Evolutionary conservation across 345 rosid genomes (phyloP).

Genomic region (Citrus hindsii): DNA sequence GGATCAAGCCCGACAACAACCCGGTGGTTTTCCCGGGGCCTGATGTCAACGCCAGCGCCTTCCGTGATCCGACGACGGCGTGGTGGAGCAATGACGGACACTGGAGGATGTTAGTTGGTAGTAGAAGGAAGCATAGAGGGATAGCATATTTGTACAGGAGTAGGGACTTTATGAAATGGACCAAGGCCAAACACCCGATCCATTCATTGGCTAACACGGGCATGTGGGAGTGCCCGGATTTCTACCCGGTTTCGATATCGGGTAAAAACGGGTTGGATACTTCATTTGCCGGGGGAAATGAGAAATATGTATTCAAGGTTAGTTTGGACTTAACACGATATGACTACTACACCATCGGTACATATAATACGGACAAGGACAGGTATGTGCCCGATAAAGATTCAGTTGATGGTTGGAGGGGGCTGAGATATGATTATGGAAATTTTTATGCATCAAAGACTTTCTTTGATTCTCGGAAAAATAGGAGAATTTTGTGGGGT

Average conservation of each 20-base stretch:
- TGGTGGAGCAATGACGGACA: conserved; percentile 55
- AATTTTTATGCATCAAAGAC: conserved; percentile 88
- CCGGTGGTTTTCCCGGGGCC: conserved; percentile 49
- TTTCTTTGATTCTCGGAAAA: conserved; percentile 52
- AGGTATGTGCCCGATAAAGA: conserved; percentile 51
- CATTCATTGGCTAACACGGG: conserved; percentile 50
- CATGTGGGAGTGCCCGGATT: conserved; percentile 98
- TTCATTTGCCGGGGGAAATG: conserved; percentile 14
- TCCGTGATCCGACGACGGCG: conserved; percentile 92
- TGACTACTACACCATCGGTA: conserved; percentile 75
- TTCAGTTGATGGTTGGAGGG: conserved; percentile 67
- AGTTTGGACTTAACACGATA: conserved; percentile 70
- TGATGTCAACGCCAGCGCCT: conserved; percentile 59
- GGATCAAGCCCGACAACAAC: conserved; percentile 79
- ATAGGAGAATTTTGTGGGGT: conserved; percentile 68
- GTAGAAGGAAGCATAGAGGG: conserved; percentile 51
- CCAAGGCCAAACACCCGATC: conserved; percentile 61
- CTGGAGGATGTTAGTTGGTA: conserved; percentile 64
- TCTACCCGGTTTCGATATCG: conserved; percentile 51
- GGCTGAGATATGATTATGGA: conserved; percentile 74
- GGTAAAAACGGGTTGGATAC: conserved; percentile 52
- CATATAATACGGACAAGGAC: conserved; percentile 35
- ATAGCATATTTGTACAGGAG: conserved; percentile 63
- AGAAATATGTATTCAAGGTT: conserved; percentile 64
- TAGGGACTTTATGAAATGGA: conserved; percentile 61